A percentile compares a stretch with the other conserved stretches of the same genome.
Evolutionary conservation across 129 eudicot genomes (phyloP).

Genomic region (Flaveria ramosissima): DNA sequence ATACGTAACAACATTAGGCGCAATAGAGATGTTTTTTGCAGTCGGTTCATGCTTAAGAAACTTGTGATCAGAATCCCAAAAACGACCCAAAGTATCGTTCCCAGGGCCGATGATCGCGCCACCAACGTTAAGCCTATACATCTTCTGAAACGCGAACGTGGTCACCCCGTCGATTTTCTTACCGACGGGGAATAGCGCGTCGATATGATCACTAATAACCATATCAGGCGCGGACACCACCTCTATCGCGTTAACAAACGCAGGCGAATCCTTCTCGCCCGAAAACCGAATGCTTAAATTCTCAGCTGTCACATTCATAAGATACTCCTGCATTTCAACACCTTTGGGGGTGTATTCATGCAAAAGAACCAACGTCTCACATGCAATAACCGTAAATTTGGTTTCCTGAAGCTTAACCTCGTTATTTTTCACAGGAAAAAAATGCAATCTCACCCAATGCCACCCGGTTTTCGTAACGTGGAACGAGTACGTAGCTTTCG

Average conservation of each 20-base stretch:
- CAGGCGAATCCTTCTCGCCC: conserved; percentile 47
- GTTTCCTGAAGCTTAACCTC: conserved; percentile 56
- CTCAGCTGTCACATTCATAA: conserved; percentile 60
- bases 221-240: conserved; percentile 80
- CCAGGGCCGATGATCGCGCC: conserved; percentile 47
- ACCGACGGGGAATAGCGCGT: conserved; percentile 54
- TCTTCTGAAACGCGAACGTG: conserved; percentile 43
- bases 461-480: conserved; percentile 67
- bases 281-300: conserved; percentile 45
- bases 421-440: conserved; percentile 46
- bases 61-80: conserved; percentile 55
- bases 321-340: conserved; percentile 47
- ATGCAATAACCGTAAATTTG: conserved; percentile 58
- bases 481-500: conserved; percentile 70
- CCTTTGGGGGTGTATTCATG: conserved; percentile 45
- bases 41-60: conserved; percentile 40
- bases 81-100: conserved; percentile 72
- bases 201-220: conserved; percentile 41
- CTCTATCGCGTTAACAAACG: conserved; percentile 74
- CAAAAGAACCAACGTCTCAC: conserved; percentile 50
- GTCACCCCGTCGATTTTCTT: conserved; percentile 45
- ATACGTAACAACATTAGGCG: conserved; percentile 53
- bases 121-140: conserved; percentile 71
- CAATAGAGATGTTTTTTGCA: conserved; percentile 44
- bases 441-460: conserved; percentile 93